phyloP scores from a whole-genome alignment of 2,329 filamentous ascomycete species.

The Gaeumannomyces tritici region DNA sequence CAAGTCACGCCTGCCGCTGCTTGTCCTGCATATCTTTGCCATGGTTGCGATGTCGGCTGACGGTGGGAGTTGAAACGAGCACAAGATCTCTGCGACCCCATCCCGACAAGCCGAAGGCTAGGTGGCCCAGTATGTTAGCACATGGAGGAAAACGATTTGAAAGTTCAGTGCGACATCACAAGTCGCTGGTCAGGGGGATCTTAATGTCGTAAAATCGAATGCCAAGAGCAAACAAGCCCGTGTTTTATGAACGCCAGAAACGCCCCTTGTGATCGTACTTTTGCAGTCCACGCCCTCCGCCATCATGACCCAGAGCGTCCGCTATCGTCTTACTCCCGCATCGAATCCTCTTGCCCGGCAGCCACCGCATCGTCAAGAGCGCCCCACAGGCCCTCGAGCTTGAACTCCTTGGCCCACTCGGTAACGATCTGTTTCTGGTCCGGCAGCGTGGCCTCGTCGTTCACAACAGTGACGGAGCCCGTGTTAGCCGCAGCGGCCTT shows the following conservation, averaged over 20 bases:
- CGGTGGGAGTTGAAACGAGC: background rate
- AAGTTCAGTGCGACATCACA: background rate
- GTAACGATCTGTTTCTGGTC: constrained; percentile 83
- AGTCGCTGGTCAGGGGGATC: background rate
- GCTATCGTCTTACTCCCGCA: constrained; percentile 34
- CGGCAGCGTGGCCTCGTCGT: constrained; percentile 36
- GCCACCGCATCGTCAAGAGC: constrained; percentile 53
- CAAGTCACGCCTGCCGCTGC: background rate
- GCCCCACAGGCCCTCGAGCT: constrained; percentile 86
- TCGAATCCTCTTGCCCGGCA: constrained; percentile 34
- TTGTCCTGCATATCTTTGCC: background rate
- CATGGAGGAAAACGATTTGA: too few species aligned
- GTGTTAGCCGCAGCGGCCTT: constrained; percentile 21
- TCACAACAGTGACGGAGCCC: constrained; percentile 14
- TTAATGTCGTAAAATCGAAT: background rate
- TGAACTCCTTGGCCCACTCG: constrained; percentile 91
- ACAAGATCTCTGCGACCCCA: too few species aligned
- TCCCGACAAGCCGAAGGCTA: too few species aligned
- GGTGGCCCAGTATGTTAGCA: too few species aligned
- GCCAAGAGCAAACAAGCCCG: background rate
- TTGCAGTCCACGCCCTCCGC: background rate
- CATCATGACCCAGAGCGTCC: background rate
- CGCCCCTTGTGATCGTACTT: background rate
- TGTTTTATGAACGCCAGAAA: constrained; percentile 7
- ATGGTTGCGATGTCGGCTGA: background rate